These are phyloP conservation scores for Medicago ruthenica DNA, from an alignment of 306 rosid genomes.

Conservation along the genomic window DNA sequence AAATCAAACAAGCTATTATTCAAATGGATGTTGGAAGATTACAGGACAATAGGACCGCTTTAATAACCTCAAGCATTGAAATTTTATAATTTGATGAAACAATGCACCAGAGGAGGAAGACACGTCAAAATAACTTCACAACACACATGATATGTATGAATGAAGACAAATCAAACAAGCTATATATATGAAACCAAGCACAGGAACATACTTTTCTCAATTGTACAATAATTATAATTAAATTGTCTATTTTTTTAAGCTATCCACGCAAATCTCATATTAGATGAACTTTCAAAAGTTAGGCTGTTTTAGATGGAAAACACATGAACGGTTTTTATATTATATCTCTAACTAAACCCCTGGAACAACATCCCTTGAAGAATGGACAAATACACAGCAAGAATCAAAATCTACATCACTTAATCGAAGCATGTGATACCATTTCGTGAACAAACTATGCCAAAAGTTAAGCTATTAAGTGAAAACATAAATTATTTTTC, in stretches of 20 bases:
- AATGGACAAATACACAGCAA: background rate
- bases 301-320: background rate
- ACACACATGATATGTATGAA: background rate
- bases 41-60: background rate
- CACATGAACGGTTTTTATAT: background rate
- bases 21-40: conserved; percentile 29
- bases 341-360: background rate
- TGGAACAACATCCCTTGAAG: background rate
- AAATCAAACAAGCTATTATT: background rate
- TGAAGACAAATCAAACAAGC: background rate
- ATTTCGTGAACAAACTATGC: background rate
- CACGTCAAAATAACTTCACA: background rate
- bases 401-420: conserved; percentile 2
- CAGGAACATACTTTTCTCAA: background rate
- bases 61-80: background rate
- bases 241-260: background rate
- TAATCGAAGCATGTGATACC: background rate
- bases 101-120: background rate
- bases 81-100: background rate
- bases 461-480: background rate
- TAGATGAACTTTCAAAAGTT: background rate
- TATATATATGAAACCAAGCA: background rate
- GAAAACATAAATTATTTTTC: background rate
- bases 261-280: background rate
- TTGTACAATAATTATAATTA: too few relatives aligned